A percentile compares a stretch with the other conserved stretches of the same genome.
phyloP scores from a whole-genome alignment of 441 rosid species.

The Euphorbia schlechtendalii region DNA sequence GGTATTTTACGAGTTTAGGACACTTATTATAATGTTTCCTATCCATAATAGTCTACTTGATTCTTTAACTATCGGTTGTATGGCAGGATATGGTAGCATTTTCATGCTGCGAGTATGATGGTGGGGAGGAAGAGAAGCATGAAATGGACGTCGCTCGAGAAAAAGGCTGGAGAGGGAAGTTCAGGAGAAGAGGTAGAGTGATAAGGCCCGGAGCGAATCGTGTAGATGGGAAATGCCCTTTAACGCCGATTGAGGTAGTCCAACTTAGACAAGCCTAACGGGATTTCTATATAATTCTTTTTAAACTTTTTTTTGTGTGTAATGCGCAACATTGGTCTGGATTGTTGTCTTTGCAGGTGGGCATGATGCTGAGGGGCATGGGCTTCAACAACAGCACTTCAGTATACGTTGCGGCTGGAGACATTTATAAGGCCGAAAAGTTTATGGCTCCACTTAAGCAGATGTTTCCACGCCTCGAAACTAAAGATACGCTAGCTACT shows the following conservation, averaged over 20 bases:
- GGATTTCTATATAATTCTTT: too few relatives aligned
- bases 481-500: slow-evolving; percentile 74
- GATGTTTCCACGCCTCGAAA: slow-evolving; percentile 90
- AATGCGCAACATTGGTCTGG: not conserved
- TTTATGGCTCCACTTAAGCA: slow-evolving; percentile 82
- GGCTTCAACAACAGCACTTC: slow-evolving; percentile 77
- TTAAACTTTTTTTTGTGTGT: not conserved
- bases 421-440: slow-evolving; percentile 79
- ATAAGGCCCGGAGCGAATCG: slow-evolving; percentile 88
- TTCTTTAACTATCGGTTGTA: slow-evolving; percentile 11
- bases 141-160: slow-evolving; percentile 94
- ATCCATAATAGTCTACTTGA: not conserved
- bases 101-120: slow-evolving; percentile 95
- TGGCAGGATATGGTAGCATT: slow-evolving; percentile 95
- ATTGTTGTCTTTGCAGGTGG: slow-evolving; percentile 53
- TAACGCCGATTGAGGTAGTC: slow-evolving; percentile 82
- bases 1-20: slow-evolving; percentile 32
- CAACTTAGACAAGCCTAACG: too few relatives aligned
- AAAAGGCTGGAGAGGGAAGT: slow-evolving; percentile 96
- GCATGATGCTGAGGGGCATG: slow-evolving; percentile 99
- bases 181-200: slow-evolving; percentile 77
- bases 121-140: slow-evolving; percentile 79
- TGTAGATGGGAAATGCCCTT: slow-evolving; percentile 87
- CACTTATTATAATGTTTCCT: not conserved
- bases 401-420: slow-evolving; percentile 85